phyloP scores from a whole-genome alignment of 495 filamentous ascomycete species.

The Aspergillus biplanus region DNA sequence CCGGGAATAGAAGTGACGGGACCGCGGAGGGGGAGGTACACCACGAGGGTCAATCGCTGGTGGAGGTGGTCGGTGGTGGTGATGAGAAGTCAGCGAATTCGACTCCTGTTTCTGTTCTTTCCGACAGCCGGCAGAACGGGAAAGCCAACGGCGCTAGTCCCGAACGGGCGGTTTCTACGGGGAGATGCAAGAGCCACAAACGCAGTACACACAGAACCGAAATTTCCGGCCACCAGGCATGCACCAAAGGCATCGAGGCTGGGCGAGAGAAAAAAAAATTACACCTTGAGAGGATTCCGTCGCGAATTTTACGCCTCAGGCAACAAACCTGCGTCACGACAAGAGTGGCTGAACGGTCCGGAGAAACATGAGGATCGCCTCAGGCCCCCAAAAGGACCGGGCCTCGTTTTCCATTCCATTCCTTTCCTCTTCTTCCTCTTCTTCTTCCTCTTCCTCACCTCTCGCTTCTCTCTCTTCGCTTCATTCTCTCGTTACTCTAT shows the following conservation, averaged over 20 bases:
- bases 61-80: slow-evolving; percentile 24
- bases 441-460: slow-evolving; percentile 24
- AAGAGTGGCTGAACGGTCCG: slow-evolving; percentile 28
- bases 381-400: slow-evolving; percentile 37
- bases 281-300: slow-evolving; percentile 6
- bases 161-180: slow-evolving; percentile 25
- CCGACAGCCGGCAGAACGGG: slow-evolving; percentile 35
- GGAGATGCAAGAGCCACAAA: neutral
- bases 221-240: slow-evolving; percentile 22
- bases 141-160: slow-evolving; percentile 38
- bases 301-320: slow-evolving; percentile 21
- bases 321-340: slow-evolving; percentile 21
- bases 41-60: slow-evolving; percentile 34
- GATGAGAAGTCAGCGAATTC: slow-evolving; percentile 42
- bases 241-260: slow-evolving; percentile 10
- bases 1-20: slow-evolving; percentile 36
- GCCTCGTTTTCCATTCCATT: slow-evolving; percentile 49
- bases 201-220: slow-evolving; percentile 21
- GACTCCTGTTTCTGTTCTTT: slow-evolving; percentile 49
- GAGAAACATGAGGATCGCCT: slow-evolving; percentile 39
- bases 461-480: slow-evolving; percentile 12
- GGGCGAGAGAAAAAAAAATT: neutral
- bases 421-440: slow-evolving; percentile 32
- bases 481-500: neutral
- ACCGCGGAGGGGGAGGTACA: slow-evolving; percentile 40